phyloP scores from a whole-genome alignment of 495 filamentous ascomycete species.

The Apiosordaria backusii region DNA sequence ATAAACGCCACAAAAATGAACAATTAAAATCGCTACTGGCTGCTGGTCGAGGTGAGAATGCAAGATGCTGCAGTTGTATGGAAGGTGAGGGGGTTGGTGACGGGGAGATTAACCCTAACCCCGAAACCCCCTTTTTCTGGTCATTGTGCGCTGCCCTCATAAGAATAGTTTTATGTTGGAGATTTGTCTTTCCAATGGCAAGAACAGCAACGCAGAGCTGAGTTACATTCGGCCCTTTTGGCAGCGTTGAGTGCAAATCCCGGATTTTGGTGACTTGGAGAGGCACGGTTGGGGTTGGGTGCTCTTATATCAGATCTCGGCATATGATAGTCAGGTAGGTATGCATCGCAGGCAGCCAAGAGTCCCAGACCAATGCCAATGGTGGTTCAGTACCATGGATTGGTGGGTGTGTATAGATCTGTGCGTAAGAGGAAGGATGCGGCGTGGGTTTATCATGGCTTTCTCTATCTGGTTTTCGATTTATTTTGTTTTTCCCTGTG shows the following conservation, averaged over 20 bases:
- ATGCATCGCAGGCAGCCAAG: neutral
- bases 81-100: too few species aligned
- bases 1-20: too few species aligned
- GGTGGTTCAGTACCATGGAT: neutral
- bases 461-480: neutral
- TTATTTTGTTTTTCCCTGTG: neutral
- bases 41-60: too few species aligned
- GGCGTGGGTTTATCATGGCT: neutral
- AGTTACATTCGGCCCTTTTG: too few species aligned
- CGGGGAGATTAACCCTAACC: neutral
- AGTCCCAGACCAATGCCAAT: neutral
- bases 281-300: neutral
- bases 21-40: too few species aligned
- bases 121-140: neutral
- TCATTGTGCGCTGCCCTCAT: neutral
- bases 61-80: too few species aligned
- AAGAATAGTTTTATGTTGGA: too few species aligned
- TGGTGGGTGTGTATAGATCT: neutral
- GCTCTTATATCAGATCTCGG: neutral
- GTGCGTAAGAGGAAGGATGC: neutral
- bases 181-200: too few species aligned
- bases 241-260: neutral
- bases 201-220: too few species aligned
- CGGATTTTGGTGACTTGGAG: neutral
- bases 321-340: neutral